Base-by-base conservation (phyloP, 345 rosid genomes). In the Leavenworthia alabamica region DNA sequence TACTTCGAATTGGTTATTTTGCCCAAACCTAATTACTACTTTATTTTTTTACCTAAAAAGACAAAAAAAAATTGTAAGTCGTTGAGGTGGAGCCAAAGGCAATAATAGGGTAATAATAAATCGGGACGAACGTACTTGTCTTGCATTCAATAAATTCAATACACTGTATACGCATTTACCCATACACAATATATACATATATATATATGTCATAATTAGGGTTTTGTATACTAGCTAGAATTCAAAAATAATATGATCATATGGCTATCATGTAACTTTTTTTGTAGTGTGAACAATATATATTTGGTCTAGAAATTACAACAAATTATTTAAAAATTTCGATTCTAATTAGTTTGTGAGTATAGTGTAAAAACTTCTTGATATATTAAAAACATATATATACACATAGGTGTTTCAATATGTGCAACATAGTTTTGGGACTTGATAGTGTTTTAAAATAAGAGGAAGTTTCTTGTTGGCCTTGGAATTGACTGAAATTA, bases 61-160 rank as follows among this genome's bases (percentile, higher is more conserved):
- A 60, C 41, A 20, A 45, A 19, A 45, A n/a, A 45, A 10, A 2
- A 31, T 31, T 19, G 42, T 8, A 10, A 17, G 64, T 7, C 31
- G 44, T 45, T 62, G 59, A 54, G 63, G 31, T 70, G 23, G 45
- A 55, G 62, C 42, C 62, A 53, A 26, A 44, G n/a, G 13, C 68
- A 82, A 82, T 82, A 82, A 79, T 73, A 66, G 70, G 84, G 81
- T 76, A 73, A 82, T 78, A 76, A 79, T 75, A 77, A 74, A 64
- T 65, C 47, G 66, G 6, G 15, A 59, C 28, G 3, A 31, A 69
- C 2, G 55, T 60, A 33, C 61, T 42, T 52, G 55, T 60, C 40
- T 15, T 47, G 47, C 67, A 68, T 60, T 68, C 24, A n/a, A n/a
- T n/a, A n/a, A n/a, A n/a, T n/a, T n/a, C n/a, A 68, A 57, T 67